Evolutionary conservation across 2,329 filamentous ascomycete species (phyloP), one percentile per base, ranked within the genome.

Genomic region (Knoxdaviesia proteae): DNA sequence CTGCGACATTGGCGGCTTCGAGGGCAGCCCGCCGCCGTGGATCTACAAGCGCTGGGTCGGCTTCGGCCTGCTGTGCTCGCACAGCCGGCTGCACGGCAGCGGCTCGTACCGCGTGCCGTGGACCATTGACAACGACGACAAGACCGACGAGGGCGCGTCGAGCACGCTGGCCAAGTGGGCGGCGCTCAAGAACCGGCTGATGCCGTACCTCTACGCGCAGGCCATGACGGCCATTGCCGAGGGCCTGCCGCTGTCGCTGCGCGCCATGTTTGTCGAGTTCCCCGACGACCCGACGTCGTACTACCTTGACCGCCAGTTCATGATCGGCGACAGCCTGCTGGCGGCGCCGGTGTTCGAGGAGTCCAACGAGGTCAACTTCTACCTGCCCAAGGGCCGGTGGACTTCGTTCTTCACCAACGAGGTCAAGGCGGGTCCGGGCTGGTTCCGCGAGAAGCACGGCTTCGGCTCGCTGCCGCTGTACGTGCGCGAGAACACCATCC

Each of bases 1-100:
- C 34, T 74, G 71, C 48, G 77, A 81, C 52, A 81, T 81, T 49
- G 77, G 77, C 40, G 77, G 77, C 0, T 81, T 84, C 50, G 79
- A 84, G 52, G 79, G 79, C 3, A 68, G 59, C 4, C 78, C 79
- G 4, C 67, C 65, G 2, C 74, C 72, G 0, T 76, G 73, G 61
- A 70, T 84, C 50, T 84, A 84, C 58, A 84, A 83, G 60, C 72
- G 79, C 40, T 84, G 79, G 79, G 77, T 83, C 5, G 77, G 77
- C n/a, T 81, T 83, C 55, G 79, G 79, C 0, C 64, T 83, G 1
- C 59, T 84, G 36, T 81, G 76, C 49, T 73, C 71, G 7, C 79
- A 84, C 56, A 80, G 74, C 35, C 68, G 78, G 9, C 64, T 84
- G 7, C 79, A 84, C 53, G 79, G 79, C 3, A 77, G 72, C 41